These are phyloP conservation scores for Fusarium napiforme DNA, from an alignment of 2,329 filamentous ascomycete genomes.

Conservation along the genomic window DNA sequence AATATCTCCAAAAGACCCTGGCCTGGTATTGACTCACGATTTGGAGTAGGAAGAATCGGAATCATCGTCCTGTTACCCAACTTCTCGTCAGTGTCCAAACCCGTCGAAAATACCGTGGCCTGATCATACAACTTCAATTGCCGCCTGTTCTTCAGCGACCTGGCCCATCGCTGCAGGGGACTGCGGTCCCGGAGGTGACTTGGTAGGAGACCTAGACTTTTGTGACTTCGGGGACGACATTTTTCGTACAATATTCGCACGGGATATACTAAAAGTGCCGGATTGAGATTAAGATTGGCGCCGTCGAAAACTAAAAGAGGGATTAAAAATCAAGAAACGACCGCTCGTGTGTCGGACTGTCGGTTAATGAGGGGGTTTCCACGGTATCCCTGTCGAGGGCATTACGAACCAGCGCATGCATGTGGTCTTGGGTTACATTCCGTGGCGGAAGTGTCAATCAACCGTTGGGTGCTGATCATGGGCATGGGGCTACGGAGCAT, in stretches of 20 bases:
- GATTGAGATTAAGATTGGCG: not conserved
- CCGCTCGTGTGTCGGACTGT: not conserved
- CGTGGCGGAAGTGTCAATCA: not conserved
- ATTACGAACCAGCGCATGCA: not conserved
- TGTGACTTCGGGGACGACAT: constrained; percentile 22
- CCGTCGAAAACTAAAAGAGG: not conserved
- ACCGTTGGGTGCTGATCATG: not conserved
- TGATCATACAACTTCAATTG: constrained; percentile 28
- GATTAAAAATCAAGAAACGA: not conserved
- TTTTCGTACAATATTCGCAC: not conserved
- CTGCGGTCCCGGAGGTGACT: not conserved
- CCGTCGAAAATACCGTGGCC: accelerated
- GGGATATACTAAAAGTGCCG: not conserved
- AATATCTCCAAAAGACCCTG: accelerated
- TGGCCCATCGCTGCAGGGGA: not conserved
- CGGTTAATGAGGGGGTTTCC: not conserved
- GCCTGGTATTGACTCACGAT: not conserved
- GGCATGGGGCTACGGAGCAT: not conserved
- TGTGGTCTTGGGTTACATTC: not conserved
- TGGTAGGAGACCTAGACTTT: not conserved
- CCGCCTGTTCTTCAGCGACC: not conserved
- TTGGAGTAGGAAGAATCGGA: constrained; percentile 30
- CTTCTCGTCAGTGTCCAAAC: not conserved
- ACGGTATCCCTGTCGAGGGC: not conserved
- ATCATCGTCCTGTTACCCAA: constrained; percentile 11